Evolutionary conservation across 345 rosid species (phyloP).

Genomic region (Corymbia maculata): DNA sequence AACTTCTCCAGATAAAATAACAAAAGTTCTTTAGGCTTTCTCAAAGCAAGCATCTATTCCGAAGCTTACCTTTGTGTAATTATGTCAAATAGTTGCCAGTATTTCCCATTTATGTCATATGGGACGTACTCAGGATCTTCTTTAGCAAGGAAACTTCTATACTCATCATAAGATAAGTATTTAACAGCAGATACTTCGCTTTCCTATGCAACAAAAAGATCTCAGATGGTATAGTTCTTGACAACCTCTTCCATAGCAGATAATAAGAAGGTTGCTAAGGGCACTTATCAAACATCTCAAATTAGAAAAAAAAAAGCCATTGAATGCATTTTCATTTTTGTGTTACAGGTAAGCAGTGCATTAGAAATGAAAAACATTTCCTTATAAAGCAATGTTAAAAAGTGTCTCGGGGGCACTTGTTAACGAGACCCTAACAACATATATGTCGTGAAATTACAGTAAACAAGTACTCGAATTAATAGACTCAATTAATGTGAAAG

Average conservation of each 20-base stretch:
- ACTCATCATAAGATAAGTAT: conserved; percentile 54
- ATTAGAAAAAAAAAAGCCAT: not conserved
- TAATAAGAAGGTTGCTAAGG: not conserved
- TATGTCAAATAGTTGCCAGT: conserved; percentile 66
- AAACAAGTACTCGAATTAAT: not conserved
- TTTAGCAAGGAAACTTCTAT: conserved; percentile 46
- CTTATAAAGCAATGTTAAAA: not conserved
- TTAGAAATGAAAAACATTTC: not conserved
- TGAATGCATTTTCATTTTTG: not conserved
- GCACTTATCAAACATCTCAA: not conserved
- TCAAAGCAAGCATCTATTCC: not conserved
- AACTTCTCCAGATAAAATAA: not conserved
- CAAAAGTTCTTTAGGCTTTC: not conserved
- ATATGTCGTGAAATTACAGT: not conserved
- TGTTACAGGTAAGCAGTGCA: not conserved
- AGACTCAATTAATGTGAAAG: not conserved
- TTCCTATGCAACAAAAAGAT: conserved; percentile 25
- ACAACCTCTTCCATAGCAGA: not conserved
- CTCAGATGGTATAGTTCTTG: not conserved
- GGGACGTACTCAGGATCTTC: conserved; percentile 78
- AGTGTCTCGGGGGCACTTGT: not conserved
- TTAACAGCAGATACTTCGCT: conserved; percentile 89
- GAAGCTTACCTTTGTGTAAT: conserved; percentile 51
- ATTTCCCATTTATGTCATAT: conserved; percentile 57
- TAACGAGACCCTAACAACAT: not conserved